Evolutionary conservation across 257 asterid genomes (phyloP).

Genomic region (Nicotiana undulata): DNA sequence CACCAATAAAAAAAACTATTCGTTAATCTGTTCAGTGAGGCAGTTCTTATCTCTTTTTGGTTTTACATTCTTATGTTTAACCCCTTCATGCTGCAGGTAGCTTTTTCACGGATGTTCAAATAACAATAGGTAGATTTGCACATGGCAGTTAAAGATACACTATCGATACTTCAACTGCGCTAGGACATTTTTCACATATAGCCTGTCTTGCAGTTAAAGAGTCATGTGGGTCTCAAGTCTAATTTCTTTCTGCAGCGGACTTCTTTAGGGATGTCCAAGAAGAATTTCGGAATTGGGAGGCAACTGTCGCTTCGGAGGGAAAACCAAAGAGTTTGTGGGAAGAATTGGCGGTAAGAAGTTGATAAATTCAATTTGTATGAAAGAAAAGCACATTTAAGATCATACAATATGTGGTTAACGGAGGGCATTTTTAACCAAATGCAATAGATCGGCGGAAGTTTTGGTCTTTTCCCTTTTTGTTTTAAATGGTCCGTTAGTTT

Average conservation of each 20-base stretch:
- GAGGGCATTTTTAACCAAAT: no score
- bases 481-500: no score
- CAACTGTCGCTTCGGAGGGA: conserved; percentile 51
- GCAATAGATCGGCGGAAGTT: no score
- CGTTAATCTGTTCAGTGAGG: neutral
- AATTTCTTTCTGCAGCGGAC: conserved; percentile 50
- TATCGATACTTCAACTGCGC: conserved; percentile 8
- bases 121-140: conserved; percentile 78
- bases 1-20: no score
- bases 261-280: conserved; percentile 89
- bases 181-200: conserved; percentile 8
- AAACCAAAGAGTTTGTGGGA: conserved; percentile 95
- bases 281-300: conserved; percentile 90
- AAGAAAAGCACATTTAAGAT: neutral
- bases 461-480: no score
- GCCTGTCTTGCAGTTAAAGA: conserved; percentile 4
- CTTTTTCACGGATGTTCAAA: conserved; percentile 83
- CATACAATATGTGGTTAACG: no score
- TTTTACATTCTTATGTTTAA: conserved; percentile 41
- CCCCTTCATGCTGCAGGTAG: conserved; percentile 79
- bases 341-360: conserved; percentile 64
- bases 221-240: conserved; percentile 19
- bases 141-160: conserved; percentile 9
- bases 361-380: neutral
- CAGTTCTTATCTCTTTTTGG: neutral